Conservation (phyloP, 2,329 filamentous ascomycete species). For the Alternaria sp. region DNA sequence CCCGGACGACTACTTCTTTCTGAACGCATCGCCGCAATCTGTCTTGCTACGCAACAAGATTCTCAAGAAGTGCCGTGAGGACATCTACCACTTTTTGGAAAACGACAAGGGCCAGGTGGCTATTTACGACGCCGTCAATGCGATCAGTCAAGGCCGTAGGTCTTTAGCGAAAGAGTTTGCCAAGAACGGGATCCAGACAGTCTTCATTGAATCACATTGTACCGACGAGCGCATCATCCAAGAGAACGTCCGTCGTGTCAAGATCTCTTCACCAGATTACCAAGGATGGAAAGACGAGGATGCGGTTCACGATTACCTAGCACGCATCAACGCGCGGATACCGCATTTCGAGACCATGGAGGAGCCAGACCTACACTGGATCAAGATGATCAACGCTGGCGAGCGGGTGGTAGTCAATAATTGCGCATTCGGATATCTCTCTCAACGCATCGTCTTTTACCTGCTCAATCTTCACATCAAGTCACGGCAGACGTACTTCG, state of each 20-base stretch:
- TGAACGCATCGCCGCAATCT: slow-evolving; percentile 88
- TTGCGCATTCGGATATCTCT: slow-evolving; percentile 93
- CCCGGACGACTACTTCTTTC: slow-evolving; percentile 96
- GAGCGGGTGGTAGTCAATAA: slow-evolving; percentile 95
- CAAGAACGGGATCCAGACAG: slow-evolving; percentile 94
- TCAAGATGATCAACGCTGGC: slow-evolving; percentile 99
- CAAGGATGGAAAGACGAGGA: slow-evolving; percentile 90
- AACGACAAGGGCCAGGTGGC: slow-evolving; percentile 98
- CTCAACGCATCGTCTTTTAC: slow-evolving; percentile 97
- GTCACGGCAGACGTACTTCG: slow-evolving; percentile 90
- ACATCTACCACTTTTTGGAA: slow-evolving; percentile 95
- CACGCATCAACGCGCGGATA: slow-evolving; percentile 88
- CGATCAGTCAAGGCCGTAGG: slow-evolving; percentile 78
- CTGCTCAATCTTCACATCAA: slow-evolving; percentile 98
- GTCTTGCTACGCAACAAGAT: slow-evolving; percentile 97
- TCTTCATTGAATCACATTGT: slow-evolving; percentile 96
- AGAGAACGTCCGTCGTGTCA: slow-evolving; percentile 96
- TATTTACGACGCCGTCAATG: slow-evolving; percentile 98
- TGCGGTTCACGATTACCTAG: slow-evolving; percentile 88
- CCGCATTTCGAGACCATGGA: slow-evolving; percentile 97
- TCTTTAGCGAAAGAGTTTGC: slow-evolving; percentile 93
- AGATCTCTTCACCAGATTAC: slow-evolving; percentile 98
- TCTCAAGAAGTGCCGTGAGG: slow-evolving; percentile 93
- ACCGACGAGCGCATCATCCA: slow-evolving; percentile 92
- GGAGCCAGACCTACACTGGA: slow-evolving; percentile 91